Evolutionary conservation across 495 filamentous ascomycete genomes (phyloP).

Genomic region (Lasiosphaeriaceae sp.): DNA sequence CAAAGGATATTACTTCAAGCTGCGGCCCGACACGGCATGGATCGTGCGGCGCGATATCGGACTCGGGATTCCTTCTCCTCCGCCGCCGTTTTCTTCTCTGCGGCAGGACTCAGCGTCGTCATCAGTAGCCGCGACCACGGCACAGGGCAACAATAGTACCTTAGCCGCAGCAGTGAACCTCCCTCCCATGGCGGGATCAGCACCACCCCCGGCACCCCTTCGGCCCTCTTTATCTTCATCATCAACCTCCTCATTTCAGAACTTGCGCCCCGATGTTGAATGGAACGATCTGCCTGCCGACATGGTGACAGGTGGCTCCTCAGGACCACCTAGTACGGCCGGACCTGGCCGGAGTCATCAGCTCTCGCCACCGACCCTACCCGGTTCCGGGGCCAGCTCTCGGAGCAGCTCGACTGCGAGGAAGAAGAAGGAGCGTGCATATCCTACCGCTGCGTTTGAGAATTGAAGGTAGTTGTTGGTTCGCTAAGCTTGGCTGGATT

Average conservation of each 20-base stretch:
- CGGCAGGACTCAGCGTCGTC: not conserved
- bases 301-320: slow-evolving; percentile 39
- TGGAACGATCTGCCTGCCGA: slow-evolving; percentile 56
- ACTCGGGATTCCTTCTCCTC: not conserved
- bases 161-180: slow-evolving; percentile 34
- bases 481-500: too few species aligned
- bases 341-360: slow-evolving; percentile 1
- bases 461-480: slow-evolving; percentile 15
- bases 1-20: slow-evolving; percentile 76
- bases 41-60: slow-evolving; percentile 55
- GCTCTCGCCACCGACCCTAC: slow-evolving; percentile 6
- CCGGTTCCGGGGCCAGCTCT: slow-evolving; percentile 42
- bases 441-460: slow-evolving; percentile 52
- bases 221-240: slow-evolving; percentile 13
- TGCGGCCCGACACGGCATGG: slow-evolving; percentile 77
- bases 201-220: not conserved
- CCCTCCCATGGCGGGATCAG: slow-evolving; percentile 1
- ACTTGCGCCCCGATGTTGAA: slow-evolving; percentile 46
- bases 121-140: not conserved
- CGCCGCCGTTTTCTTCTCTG: not conserved
- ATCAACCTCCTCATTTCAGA: slow-evolving; percentile 46
- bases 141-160: not conserved
- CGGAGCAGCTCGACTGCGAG: slow-evolving; percentile 41
- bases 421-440: slow-evolving; percentile 48
- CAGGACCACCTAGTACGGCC: too few species aligned